Conservation (phyloP, 192 early-diverging fungal genomes). For the Lunasporangiospora selenospora region DNA sequence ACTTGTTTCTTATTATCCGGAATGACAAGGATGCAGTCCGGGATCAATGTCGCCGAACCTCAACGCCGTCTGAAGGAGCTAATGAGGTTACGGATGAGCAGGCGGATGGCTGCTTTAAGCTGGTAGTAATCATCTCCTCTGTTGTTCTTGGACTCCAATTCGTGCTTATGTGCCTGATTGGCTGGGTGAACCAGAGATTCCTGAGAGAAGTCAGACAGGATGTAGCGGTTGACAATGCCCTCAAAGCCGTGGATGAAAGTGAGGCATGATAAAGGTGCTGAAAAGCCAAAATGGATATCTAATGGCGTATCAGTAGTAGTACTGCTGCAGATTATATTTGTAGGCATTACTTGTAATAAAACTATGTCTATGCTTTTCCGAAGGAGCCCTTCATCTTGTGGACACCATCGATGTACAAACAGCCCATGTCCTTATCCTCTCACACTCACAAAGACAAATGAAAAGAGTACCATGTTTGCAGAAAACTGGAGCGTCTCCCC, state of each 20-base stretch:
- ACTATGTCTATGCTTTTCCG: no score
- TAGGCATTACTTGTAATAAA: no score
- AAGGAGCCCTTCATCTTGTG: no score
- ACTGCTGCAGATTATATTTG: no score
- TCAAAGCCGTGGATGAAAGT: slow-evolving; percentile 36
- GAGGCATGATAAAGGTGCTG: no score
- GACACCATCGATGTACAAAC: no score
- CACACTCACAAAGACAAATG: no score
- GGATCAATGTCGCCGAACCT: slow-evolving; percentile 7
- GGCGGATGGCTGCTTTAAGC: slow-evolving; percentile 16
- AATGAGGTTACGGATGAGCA: slow-evolving; percentile 9
- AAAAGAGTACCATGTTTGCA: no score
- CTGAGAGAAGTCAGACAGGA: slow-evolving; percentile 41
- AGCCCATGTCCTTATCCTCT: no score
- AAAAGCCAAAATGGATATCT: no score
- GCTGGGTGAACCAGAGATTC: slow-evolving; percentile 40
- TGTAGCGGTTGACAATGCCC: slow-evolving; percentile 14
- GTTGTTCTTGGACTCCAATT: slow-evolving; percentile 42
- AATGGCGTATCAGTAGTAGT: no score
- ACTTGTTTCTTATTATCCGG: slow-evolving; percentile 12
- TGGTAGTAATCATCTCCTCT: slow-evolving; percentile 20
- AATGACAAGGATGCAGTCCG: slow-evolving; percentile 21
- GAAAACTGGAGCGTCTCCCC: no score
- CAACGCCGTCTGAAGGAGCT: slow-evolving; percentile 1
- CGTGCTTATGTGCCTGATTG: slow-evolving; percentile 35